Base-by-base conservation (phyloP, 306 rosid genomes). In the Luffa acutangula region DNA sequence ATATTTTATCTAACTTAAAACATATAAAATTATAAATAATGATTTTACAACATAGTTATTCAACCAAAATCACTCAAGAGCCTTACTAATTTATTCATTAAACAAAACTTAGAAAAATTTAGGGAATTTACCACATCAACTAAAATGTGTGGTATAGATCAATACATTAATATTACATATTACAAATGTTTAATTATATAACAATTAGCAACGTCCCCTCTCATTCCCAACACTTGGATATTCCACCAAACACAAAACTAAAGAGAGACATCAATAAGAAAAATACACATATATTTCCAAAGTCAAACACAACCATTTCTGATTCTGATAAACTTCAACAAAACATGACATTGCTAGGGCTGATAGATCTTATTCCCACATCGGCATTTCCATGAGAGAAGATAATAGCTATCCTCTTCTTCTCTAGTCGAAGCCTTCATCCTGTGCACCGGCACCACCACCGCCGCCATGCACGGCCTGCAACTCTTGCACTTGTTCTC, bases 331-430 rank as follows among this genome's bases (percentile, higher is more conserved):
- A 5, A 54, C 17, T 54, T 6, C 7, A 54, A 17, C n/a, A n/a
- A n/a, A n/a, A n/a, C 63, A 62, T 3, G 67, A 60, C 31, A 2
- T 0, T 4, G 41, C 43, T 63, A 75, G 14, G 96, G 96, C 31
- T 87, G 93, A 86, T 70, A 95, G 11, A 95, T 75, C 85, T 90
- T 90, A 72, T 90, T 69, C 57, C 97, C 96, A 78, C 98, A 95
- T 75, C 74, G 83, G 87, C 98, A 95, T 87, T 89, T 92, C 98
- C 98, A 95, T 3, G 97, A 84, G 36, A 95, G 92, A 43, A 89
- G 89, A 53, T 95, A 91, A 80, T 95, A 92, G 79, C 85, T 82
- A 71, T 85, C 97, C 21, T 83, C 91, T 67, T 90, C 97, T 2
- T 81, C 85, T 45, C 37, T 87, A 83, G 59, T 10, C 2, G 53